phyloP scores from a whole-genome alignment of 2,329 filamentous ascomycete genomes.

The Tolypocladium inflatum region DNA sequence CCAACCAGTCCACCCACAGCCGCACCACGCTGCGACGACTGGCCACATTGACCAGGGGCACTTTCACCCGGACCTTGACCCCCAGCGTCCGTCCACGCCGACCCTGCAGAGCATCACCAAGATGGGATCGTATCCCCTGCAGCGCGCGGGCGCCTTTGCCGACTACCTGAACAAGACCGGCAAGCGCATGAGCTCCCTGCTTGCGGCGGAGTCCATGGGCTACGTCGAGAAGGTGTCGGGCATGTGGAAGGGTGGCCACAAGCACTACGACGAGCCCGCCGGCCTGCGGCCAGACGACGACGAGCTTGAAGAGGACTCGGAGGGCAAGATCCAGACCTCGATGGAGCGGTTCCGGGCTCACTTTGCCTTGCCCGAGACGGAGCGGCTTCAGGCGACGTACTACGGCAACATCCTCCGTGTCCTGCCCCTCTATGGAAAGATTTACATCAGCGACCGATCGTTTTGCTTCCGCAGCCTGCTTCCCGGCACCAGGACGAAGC shows the following conservation, averaged over 20 bases:
- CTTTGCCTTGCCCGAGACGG: constrained; percentile 77
- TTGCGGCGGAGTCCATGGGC: constrained; percentile 88
- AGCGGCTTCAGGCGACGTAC: constrained; percentile 80
- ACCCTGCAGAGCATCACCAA: constrained; percentile 44
- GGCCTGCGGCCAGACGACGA: constrained; percentile 45
- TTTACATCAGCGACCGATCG: constrained; percentile 80
- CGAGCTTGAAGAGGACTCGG: constrained; percentile 45
- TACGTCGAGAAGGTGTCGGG: constrained; percentile 95
- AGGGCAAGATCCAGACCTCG: constrained; percentile 54
- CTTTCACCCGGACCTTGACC: constrained; percentile 13
- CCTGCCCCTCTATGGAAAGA: constrained; percentile 87
- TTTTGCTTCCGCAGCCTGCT: constrained; percentile 92
- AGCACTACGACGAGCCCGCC: constrained; percentile 66
- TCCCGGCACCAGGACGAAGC: constrained; percentile 81
- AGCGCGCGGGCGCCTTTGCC: constrained; percentile 74
- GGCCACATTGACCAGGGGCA: constrained; percentile 23
- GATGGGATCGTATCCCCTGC: constrained; percentile 67
- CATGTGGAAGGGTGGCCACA: constrained; percentile 88
- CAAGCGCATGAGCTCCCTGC: constrained; percentile 68
- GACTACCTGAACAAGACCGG: constrained; percentile 73
- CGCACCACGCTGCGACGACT: constrained; percentile 26
- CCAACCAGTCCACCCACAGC: constrained; percentile 3
- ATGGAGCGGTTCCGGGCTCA: constrained; percentile 81
- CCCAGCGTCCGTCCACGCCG: constrained; percentile 22
- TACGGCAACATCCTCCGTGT: constrained; percentile 89